These are phyloP conservation scores for Hirsutella rhossiliensis DNA, from an alignment of 2,329 filamentous ascomycete genomes.

Conservation along the genomic window DNA sequence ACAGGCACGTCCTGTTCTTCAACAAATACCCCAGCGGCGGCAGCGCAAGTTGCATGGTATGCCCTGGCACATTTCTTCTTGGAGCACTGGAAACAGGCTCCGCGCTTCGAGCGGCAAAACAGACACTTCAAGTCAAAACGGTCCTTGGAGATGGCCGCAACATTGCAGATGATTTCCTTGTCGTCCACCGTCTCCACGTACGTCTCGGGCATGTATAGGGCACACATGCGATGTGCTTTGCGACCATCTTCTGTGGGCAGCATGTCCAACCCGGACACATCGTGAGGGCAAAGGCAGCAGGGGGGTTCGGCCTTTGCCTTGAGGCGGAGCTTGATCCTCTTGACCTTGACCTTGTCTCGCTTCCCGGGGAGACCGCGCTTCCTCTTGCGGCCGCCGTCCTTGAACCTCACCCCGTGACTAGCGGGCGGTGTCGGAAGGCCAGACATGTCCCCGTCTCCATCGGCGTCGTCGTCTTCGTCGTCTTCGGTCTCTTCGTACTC, in stretches of 20 bases:
- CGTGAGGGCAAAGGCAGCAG: slow-evolving; percentile 86
- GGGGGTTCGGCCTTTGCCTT: slow-evolving; percentile 63
- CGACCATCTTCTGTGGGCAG: slow-evolving; percentile 78
- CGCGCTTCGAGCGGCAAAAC: slow-evolving; percentile 85
- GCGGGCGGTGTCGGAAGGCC: slow-evolving; percentile 70
- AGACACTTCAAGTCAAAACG: slow-evolving; percentile 87
- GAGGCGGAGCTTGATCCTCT: slow-evolving; percentile 70
- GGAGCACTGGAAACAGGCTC: slow-evolving; percentile 95
- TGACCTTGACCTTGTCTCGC: slow-evolving; percentile 44
- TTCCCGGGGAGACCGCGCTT: slow-evolving; percentile 19
- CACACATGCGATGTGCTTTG: slow-evolving; percentile 79
- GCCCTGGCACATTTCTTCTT: slow-evolving; percentile 87
- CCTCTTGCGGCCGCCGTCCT: slow-evolving; percentile 52
- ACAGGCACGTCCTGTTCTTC: slow-evolving; percentile 79
- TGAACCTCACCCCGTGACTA: slow-evolving; percentile 58
- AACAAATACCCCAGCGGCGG: slow-evolving; percentile 81
- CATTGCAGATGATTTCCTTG: slow-evolving; percentile 63
- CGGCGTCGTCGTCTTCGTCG: slow-evolving; percentile 51
- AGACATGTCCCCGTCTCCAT: slow-evolving; percentile 38
- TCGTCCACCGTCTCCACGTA: slow-evolving; percentile 64
- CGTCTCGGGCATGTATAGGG: slow-evolving; percentile 83
- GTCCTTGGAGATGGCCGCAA: slow-evolving; percentile 72
- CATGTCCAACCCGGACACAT: slow-evolving; percentile 70
- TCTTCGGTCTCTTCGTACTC: slow-evolving; percentile 66
- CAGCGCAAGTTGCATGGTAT: slow-evolving; percentile 91